Evolutionary conservation across 1,284 basidiomycete species (phyloP), one percentile per base, ranked within the genome.

Genomic region (Cystobasidium sp.): DNA sequence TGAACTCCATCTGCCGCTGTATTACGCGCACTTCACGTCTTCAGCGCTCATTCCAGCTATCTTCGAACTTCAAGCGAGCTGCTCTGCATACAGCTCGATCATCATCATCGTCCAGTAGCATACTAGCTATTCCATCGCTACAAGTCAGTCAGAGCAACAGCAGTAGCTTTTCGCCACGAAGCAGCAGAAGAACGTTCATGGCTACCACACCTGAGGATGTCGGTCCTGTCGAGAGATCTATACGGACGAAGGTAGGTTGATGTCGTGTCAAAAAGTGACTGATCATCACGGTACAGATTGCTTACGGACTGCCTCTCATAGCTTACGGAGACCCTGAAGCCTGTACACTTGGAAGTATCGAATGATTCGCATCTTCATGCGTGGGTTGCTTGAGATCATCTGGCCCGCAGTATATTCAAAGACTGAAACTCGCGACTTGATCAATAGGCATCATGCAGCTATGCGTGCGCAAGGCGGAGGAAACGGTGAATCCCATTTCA

Each of bases 401-500:
- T 43, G 10, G 20, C 22, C 20, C 3, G 1, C 6, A 4, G 46
- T 1, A 1, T 7, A 31, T 18, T 3, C 22, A 20, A n/a, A 4
- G 12, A 39, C 31, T 67, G 51, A 56, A 8, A 31, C n/a, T 20
- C 16, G 14, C 16, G 58, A 52, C n/a, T 51, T 39, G n/a, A 6
- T 20, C 18, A 37, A 20, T 52, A 73, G 70, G 10, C 75, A 76
- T 41, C 79, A 80, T 39, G 76, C 78, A 0, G 76, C 79, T 8
- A 80, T 80, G 79, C 39, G 75, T 12, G 78, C 76, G 10, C 22
- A 58, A 22, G 77, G 77, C 12, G 79, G 77, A 7, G 78, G 75
- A 3, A 61, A 61, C 49, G 75, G 78, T n/a, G 79, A 80, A 67
- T 77, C 78, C 3, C 79, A 80, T 47, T 80, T 80, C 44, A 77